Evolutionary conservation across 371 early-diverging fungal species (phyloP).

Genomic region (Lichtheimia hyalospora): DNA sequence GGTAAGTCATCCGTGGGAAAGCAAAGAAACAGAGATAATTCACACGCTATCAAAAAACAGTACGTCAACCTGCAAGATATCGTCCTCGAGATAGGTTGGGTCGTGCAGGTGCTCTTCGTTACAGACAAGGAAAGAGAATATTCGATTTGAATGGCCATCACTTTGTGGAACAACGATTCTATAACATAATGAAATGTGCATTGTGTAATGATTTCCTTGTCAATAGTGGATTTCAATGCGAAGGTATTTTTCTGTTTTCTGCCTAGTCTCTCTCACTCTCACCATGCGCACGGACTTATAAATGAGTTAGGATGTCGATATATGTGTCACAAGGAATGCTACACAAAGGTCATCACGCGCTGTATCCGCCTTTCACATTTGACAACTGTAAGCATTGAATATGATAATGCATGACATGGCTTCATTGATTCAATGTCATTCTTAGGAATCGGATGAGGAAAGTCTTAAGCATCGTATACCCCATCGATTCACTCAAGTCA

Average conservation of each 20-base stretch:
- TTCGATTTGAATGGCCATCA: conserved; percentile 86
- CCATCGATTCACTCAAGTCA: conserved; percentile 84
- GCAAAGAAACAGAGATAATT: too few relatives aligned
- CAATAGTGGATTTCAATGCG: conserved; percentile 87
- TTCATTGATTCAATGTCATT: not conserved
- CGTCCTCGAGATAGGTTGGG: conserved; percentile 72
- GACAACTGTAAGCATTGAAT: not conserved
- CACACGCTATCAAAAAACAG: conserved; percentile 4
- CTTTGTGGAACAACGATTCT: conserved; percentile 81
- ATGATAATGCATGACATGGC: not conserved
- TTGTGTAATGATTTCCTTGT: conserved; percentile 90
- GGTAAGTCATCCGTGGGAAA: conserved; percentile 32
- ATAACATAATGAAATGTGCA: conserved; percentile 94
- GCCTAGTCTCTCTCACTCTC: not conserved
- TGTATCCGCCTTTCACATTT: not conserved
- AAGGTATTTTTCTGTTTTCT: conserved; percentile 47
- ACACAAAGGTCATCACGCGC: conserved; percentile 71
- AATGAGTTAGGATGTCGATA: conserved; percentile 33
- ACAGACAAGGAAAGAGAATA: conserved; percentile 67
- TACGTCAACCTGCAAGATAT: conserved; percentile 39
- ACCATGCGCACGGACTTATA: not conserved
- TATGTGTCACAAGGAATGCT: conserved; percentile 93
- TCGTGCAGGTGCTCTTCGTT: conserved; percentile 88
- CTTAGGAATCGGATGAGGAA: not conserved
- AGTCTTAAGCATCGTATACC: conserved; percentile 85